Conservation (phyloP, 768 basidiomycete genomes). For the Amanita fuliginea region DNA sequence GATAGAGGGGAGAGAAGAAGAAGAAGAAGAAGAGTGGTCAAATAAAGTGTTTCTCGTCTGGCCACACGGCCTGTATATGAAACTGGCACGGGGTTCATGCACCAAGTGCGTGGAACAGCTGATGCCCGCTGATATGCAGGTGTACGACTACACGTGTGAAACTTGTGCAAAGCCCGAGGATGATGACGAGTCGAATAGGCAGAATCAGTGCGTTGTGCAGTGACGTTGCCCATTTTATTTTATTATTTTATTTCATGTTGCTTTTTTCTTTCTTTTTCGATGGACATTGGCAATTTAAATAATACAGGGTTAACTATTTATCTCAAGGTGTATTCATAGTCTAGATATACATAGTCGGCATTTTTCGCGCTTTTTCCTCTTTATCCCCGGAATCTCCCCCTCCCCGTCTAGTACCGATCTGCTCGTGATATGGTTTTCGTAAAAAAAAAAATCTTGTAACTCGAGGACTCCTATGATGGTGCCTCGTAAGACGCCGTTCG, state of each 20-base stretch:
- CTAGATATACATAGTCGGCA: no score
- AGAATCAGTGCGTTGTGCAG: slow-evolving; percentile 3
- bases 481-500: no score
- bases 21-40: not conserved
- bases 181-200: slow-evolving; percentile 1
- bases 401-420: no score
- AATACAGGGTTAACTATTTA: no score
- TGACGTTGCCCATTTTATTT: not conserved
- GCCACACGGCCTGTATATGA: slow-evolving; percentile 1
- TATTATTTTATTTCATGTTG: not conserved
- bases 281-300: no score
- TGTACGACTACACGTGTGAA: slow-evolving; percentile 5
- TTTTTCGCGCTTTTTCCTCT: no score
- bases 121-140: slow-evolving; percentile 5
- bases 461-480: no score
- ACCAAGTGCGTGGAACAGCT: not conserved
- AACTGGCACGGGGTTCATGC: not conserved
- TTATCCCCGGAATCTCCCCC: no score
- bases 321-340: no score
- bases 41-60: slow-evolving; percentile 1
- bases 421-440: no score
- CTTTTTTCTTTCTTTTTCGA: no score
- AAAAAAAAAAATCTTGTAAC: no score
- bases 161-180: slow-evolving; percentile 3
- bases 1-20: not conserved